Percentiles rank a stretch among this genome's conserved stretches.
Conservation (phyloP, 345 rosid species). For the Theobroma cacao region DNA sequence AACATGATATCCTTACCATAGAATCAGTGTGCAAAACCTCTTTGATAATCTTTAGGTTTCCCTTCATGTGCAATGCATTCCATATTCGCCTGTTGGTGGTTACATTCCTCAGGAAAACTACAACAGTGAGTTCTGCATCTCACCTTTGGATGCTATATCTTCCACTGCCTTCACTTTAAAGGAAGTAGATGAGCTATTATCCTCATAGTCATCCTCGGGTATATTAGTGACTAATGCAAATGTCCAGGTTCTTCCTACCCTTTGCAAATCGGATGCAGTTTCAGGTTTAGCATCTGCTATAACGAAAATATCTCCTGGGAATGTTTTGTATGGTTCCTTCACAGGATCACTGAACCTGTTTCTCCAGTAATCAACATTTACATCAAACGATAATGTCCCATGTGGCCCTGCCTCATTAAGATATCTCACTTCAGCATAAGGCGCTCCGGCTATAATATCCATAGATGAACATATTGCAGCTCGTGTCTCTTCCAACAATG, state of each 20-base stretch:
- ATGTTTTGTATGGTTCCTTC: conserved; percentile 34
- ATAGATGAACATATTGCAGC: conserved; percentile 28
- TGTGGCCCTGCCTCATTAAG: not conserved
- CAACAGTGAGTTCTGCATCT: conserved; percentile 17
- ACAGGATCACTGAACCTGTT: conserved; percentile 17
- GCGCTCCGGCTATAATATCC: conserved; percentile 26
- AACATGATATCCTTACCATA: conserved; percentile 36
- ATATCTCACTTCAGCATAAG: conserved; percentile 26
- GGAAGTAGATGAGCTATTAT: not conserved
- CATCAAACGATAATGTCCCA: conserved; percentile 10
- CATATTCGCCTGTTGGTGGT: conserved; percentile 36
- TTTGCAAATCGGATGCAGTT: conserved; percentile 29
- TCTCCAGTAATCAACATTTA: conserved; percentile 32
- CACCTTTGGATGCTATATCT: not conserved
- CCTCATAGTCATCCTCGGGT: not conserved
- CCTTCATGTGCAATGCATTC: conserved; percentile 30
- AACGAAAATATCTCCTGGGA: conserved; percentile 35
- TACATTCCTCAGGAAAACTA: conserved; percentile 28
- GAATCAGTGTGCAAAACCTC: conserved; percentile 21
- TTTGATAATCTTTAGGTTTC: conserved; percentile 26
- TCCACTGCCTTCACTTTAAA: conserved; percentile 20
- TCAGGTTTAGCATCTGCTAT: conserved; percentile 32
- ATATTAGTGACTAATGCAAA: conserved; percentile 21
- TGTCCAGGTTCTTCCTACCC: conserved; percentile 27
- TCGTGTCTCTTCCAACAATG: conserved; percentile 49